These are phyloP conservation scores for Ceratocystis diversiconidia DNA, from an alignment of 2,329 filamentous ascomycete genomes.

Conservation along the genomic window DNA sequence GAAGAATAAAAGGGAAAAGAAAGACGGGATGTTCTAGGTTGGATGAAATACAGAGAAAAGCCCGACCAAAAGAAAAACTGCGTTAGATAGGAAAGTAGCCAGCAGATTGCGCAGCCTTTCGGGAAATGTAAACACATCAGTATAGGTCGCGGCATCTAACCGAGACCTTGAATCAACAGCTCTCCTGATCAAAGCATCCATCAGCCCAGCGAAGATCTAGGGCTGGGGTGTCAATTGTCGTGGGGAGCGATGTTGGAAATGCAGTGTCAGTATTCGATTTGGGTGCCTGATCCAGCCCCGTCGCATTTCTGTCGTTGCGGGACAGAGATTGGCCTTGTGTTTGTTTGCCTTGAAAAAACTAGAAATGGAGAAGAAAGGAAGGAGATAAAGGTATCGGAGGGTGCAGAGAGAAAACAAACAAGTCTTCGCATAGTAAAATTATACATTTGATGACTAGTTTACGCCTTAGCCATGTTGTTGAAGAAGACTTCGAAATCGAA, in stretches of 20 bases:
- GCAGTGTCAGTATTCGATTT: neutral
- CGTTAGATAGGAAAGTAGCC: neutral
- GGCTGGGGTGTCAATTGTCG: neutral
- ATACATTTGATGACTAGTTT: constrained; percentile 22
- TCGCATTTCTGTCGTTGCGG: neutral
- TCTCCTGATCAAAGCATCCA: neutral
- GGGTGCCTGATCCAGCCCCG: neutral
- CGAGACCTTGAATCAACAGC: neutral
- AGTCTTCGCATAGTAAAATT: constrained; percentile 8
- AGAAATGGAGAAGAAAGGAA: neutral
- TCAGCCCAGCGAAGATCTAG: neutral
- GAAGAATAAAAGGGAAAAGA: neutral
- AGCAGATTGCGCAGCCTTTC: neutral
- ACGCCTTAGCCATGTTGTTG: constrained; percentile 44
- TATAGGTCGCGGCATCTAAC: too few relatives aligned
- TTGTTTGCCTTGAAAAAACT: neutral
- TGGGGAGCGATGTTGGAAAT: neutral
- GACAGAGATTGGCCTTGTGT: neutral
- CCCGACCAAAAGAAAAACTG: neutral
- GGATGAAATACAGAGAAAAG: neutral
- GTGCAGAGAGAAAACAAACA: constrained; percentile 1
- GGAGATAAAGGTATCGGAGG: constrained; percentile 5
- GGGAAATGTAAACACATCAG: too few relatives aligned
- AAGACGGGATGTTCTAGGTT: neutral
- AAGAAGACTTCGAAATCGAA: constrained; percentile 88